These are phyloP conservation scores for Xylaria sp. DNA, from an alignment of 2,329 filamentous ascomycete species.

Conservation along the genomic window DNA sequence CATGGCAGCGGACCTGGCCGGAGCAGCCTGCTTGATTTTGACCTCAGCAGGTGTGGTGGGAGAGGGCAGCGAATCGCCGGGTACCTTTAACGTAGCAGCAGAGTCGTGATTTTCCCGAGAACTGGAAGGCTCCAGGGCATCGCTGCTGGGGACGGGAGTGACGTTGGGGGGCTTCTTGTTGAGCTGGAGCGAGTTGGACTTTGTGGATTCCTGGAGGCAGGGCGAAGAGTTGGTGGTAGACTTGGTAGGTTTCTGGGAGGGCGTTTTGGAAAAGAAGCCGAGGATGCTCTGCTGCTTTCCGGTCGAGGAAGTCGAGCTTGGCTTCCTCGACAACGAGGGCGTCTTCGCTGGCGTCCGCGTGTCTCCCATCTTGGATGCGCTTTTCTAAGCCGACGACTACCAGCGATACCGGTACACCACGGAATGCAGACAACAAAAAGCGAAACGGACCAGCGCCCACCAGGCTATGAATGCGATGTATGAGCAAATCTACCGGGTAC, in stretches of 20 bases:
- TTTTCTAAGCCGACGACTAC: background rate
- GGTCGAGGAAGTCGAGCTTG: conserved; percentile 49
- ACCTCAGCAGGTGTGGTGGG: conserved; percentile 47
- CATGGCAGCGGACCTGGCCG: conserved; percentile 43
- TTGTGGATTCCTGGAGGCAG: conserved; percentile 52
- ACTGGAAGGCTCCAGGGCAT: conserved; percentile 67
- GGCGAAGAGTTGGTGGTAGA: conserved; percentile 38
- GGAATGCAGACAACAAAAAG: background rate
- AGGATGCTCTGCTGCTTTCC: conserved; percentile 72
- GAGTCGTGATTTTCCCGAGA: conserved; percentile 66
- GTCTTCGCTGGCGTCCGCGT: conserved; percentile 42
- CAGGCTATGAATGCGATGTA: too few species aligned
- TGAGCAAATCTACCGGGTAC: too few species aligned
- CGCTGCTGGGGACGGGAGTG: conserved; percentile 82
- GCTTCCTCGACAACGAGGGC: conserved; percentile 47
- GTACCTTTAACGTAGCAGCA: conserved; percentile 51
- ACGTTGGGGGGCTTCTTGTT: conserved; percentile 47
- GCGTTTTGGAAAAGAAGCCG: conserved; percentile 75
- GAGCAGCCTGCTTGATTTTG: conserved; percentile 45
- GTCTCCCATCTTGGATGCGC: conserved; percentile 32
- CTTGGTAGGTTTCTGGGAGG: conserved; percentile 35
- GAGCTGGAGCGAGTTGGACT: conserved; percentile 47
- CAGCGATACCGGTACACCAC: background rate
- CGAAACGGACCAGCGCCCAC: too few species aligned
- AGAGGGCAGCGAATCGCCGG: conserved; percentile 53